Evolutionary conservation across 371 early-diverging fungal species (phyloP), one percentile per base, ranked within the genome.

Genomic region (Apophysomyces elegans): DNA sequence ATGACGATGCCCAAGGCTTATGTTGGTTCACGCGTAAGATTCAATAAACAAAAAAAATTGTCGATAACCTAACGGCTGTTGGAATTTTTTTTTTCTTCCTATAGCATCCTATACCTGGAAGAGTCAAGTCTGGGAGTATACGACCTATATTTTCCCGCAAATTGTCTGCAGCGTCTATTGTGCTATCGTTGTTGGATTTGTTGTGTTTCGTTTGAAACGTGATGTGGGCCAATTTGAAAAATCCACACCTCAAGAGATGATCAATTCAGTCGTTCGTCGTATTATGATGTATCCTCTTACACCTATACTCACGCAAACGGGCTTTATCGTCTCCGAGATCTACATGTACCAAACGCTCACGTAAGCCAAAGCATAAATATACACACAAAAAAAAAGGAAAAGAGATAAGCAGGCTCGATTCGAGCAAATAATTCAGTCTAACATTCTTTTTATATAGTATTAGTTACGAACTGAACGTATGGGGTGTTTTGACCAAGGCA

Each of bases 321-420:
- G 73, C 2, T 73, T 73, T 43, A 65, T 73, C 46, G 66, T 69
- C n/a, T 66, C 66, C 35, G 73, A 73, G 39, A 63, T 73, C 16
- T 66, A 69, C 56, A 59, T 73, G 58, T 69, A 69, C 32, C 16
- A 39, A 13, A 62, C 38, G 4, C 16, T 61, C 46, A n/a, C 37
- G 68, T 67, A 67, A 45, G 66, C 13, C 1, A 11, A 47, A n/a
- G 11, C 32, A 26, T 26, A 2, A 3, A 26, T 2, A 2, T 26
- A 2, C 0, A 26, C 1, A 26, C 1, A 2, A 26, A 26, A 26
- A 26, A 26, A 3, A 26, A 26, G 2, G 32, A 26, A 26, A 26
- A 26, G 3, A 26, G 32, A 2, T 26, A 26, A 2, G 32, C 32
- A 26, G 32, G 32, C 32, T 26, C 32, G 32, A 26, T 26, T 26